These are phyloP conservation scores for Sutorius australiensis DNA, from an alignment of 768 basidiomycete species.

Conservation along the genomic window DNA sequence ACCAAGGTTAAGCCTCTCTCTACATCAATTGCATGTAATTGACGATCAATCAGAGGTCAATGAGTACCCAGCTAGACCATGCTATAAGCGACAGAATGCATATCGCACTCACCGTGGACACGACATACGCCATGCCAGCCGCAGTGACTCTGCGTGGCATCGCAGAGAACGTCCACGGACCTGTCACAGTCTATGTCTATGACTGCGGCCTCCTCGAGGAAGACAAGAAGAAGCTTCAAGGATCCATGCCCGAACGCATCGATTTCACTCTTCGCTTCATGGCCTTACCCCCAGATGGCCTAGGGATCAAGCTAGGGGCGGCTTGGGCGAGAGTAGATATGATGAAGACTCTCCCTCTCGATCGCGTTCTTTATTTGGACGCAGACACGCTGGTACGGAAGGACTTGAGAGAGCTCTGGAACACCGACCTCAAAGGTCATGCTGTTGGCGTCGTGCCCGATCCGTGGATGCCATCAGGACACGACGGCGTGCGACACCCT, in stretches of 20 bases:
- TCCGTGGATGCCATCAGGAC: neutral
- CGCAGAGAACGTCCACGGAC: conserved; percentile 31
- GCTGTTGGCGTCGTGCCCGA: neutral
- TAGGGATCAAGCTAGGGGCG: neutral
- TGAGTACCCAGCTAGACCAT: neutral
- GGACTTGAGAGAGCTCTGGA: neutral
- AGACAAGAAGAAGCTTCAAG: neutral
- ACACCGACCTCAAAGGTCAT: neutral
- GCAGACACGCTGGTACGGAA: neutral
- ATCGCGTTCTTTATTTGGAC: neutral
- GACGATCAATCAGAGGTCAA: neutral
- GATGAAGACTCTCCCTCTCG: neutral
- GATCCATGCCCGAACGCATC: neutral
- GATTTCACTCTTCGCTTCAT: neutral
- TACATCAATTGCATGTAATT: neutral
- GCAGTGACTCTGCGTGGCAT: conserved; percentile 44
- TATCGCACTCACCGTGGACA: conserved; percentile 33
- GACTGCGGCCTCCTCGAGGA: conserved; percentile 27
- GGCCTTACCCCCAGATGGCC: neutral
- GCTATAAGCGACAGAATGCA: neutral
- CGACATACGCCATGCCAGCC: conserved; percentile 42
- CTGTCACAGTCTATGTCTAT: conserved; percentile 44
- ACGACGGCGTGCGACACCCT: neutral
- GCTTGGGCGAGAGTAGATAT: neutral
- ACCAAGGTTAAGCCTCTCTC: neutral